Evolutionary conservation across 2,329 filamentous ascomycete species (phyloP).

Genomic region (Cladophialophora yegresii): DNA sequence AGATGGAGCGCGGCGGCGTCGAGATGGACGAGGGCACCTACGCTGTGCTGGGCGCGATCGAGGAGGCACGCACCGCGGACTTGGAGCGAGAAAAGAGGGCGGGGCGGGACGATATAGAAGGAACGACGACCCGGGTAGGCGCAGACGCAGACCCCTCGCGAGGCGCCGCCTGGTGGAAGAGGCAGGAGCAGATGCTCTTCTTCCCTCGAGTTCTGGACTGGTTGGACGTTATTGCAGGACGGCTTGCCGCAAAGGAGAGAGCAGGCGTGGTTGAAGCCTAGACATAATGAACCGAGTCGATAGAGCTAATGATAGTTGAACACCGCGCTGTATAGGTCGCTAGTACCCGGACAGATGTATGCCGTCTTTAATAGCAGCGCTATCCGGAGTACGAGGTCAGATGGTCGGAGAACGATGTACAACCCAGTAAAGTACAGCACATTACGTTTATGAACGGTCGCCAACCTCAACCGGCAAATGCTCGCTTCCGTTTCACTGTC

Average conservation of each 20-base stretch:
- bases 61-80: constrained; percentile 25
- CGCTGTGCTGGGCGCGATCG: constrained; percentile 25
- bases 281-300: background rate
- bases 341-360: background rate
- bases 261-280: background rate
- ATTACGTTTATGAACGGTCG: background rate
- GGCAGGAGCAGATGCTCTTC: constrained; percentile 30
- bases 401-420: background rate
- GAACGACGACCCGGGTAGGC: background rate
- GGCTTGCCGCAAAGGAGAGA: constrained; percentile 14
- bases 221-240: constrained; percentile 18
- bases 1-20: constrained; percentile 50
- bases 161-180: constrained; percentile 28
- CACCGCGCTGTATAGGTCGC: background rate
- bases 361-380: background rate
- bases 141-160: constrained; percentile 2
- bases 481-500: background rate
- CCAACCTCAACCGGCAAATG: background rate
- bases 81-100: constrained; percentile 3
- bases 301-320: background rate
- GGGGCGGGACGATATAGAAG: background rate
- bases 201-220: constrained; percentile 29
- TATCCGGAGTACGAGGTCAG: background rate
- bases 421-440: background rate
- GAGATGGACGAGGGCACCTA: constrained; percentile 43